Percentiles rank a stretch among this genome's conserved stretches.
Conservation (phyloP, 2,329 filamentous ascomycete genomes). For the Colletotrichum neosansevieriae region DNA sequence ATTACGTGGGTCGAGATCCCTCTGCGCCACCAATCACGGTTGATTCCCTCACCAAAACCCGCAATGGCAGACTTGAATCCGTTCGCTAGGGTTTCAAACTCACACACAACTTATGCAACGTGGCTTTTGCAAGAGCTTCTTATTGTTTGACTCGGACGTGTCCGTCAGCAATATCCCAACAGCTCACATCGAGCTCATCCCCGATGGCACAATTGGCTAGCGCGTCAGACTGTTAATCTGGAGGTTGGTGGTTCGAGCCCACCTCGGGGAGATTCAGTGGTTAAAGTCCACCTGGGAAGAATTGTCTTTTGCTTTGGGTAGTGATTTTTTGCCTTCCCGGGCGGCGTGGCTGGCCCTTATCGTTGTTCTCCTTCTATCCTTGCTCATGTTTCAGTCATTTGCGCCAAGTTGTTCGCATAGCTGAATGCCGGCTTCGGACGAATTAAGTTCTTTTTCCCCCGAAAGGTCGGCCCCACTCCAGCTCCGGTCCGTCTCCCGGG, state of each 20-base stretch:
- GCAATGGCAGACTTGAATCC: background rate
- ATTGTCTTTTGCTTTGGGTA: background rate
- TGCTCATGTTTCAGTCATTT: too few species aligned
- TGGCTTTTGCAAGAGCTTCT: background rate
- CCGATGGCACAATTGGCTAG: constrained; percentile 41
- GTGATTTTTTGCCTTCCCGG: background rate
- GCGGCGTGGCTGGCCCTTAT: too few species aligned
- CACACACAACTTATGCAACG: background rate
- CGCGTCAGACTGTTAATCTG: constrained; percentile 41
- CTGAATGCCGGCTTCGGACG: too few species aligned
- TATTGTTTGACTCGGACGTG: background rate
- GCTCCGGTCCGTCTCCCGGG: too few species aligned
- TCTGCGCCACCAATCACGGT: background rate
- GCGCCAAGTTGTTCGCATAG: too few species aligned
- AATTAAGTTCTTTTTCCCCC: too few species aligned
- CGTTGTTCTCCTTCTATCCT: too few species aligned
- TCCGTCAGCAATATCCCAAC: background rate
- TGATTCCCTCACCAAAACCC: background rate
- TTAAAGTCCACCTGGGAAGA: background rate
- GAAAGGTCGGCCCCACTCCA: too few species aligned
- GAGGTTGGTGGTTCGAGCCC: constrained; percentile 41
- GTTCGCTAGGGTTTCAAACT: constrained; percentile 10
- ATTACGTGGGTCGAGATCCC: background rate
- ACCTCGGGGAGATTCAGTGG: constrained; percentile 37
- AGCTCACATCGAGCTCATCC: constrained; percentile 34